A percentile compares a stretch with the other conserved stretches of the same genome.
These are phyloP conservation scores for Bryoerythrophyllum caledonicum DNA, from an alignment of 225 moss, liverwort and hornwort species.

Conservation along the genomic window DNA sequence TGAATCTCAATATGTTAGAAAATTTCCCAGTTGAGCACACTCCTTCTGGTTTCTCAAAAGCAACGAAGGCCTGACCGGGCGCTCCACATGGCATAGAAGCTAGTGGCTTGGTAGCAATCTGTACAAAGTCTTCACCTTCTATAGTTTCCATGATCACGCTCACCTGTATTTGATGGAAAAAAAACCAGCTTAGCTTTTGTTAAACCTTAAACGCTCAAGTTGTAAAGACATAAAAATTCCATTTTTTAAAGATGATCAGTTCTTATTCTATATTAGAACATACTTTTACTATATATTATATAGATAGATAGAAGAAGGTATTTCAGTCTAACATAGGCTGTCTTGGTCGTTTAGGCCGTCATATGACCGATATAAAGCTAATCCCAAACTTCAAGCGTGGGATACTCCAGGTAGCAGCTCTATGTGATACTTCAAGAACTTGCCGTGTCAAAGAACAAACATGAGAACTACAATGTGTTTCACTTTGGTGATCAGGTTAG, in stretches of 20 bases:
- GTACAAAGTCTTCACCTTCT: conserved; percentile 62
- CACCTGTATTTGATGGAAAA: conserved; percentile 35
- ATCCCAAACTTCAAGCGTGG: not conserved
- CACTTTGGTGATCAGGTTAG: not conserved
- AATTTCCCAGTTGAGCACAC: conserved; percentile 62
- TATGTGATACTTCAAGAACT: not conserved
- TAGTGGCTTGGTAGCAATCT: conserved; percentile 49
- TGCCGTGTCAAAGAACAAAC: not conserved
- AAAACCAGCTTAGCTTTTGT: not conserved
- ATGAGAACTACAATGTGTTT: not conserved
- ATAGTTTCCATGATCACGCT: conserved; percentile 58
- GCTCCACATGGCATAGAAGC: conserved; percentile 70
- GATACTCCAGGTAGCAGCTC: not conserved
- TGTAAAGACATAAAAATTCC: too few relatives aligned
- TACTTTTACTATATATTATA: too few relatives aligned
- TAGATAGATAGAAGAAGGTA: too few relatives aligned
- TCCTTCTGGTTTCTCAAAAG: conserved; percentile 62
- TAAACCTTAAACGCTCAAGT: not conserved
- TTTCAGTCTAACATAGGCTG: not conserved
- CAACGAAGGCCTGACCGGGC: conserved; percentile 66
- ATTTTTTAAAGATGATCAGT: too few relatives aligned
- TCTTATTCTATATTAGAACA: too few relatives aligned
- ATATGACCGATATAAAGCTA: not conserved
- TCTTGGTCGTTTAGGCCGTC: not conserved
- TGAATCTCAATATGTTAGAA: conserved; percentile 57